phyloP scores from a whole-genome alignment of 768 basidiomycete species.

The Clitopilus passeckerianus region DNA sequence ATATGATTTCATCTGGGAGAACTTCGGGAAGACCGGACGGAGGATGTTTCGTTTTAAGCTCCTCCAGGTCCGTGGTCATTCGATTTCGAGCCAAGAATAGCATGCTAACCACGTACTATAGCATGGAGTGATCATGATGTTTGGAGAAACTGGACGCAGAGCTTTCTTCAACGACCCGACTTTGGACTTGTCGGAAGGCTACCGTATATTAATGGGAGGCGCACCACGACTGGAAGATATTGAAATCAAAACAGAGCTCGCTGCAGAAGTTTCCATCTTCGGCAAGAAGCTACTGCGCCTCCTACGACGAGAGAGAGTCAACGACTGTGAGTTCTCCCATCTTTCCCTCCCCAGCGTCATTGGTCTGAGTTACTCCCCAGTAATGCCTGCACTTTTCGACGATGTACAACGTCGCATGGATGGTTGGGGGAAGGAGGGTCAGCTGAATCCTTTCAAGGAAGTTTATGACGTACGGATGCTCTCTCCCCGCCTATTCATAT shows the following conservation, averaged over 20 bases:
- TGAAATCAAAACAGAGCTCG: not conserved
- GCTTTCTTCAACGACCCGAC: conserved; percentile 17
- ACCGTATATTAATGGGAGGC: conserved; percentile 16
- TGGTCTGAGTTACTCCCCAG: too few relatives aligned
- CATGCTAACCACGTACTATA: not conserved
- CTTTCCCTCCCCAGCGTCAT: not conserved
- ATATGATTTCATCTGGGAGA: not conserved
- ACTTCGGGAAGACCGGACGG: not conserved
- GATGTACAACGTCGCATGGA: conserved; percentile 10
- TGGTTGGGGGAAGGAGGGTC: conserved; percentile 11
- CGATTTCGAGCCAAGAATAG: not conserved
- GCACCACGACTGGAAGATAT: conserved; percentile 15
- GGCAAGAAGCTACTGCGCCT: conserved; percentile 3
- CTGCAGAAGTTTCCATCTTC: conserved; percentile 1
- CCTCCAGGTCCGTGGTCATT: not conserved
- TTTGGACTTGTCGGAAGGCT: conserved; percentile 16
- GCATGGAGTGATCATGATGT: conserved; percentile 18
- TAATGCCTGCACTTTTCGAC: conserved; percentile 12
- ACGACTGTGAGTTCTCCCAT: conserved; percentile 1
- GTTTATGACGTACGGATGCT: conserved; percentile 11
- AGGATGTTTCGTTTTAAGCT: not conserved
- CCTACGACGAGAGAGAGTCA: conserved; percentile 8
- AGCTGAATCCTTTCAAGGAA: conserved; percentile 12
- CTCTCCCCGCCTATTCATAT: not conserved
- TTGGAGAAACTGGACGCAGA: conserved; percentile 17